phyloP scores from a whole-genome alignment of 2,329 filamentous ascomycete species.

The Ascochyta lentis region DNA sequence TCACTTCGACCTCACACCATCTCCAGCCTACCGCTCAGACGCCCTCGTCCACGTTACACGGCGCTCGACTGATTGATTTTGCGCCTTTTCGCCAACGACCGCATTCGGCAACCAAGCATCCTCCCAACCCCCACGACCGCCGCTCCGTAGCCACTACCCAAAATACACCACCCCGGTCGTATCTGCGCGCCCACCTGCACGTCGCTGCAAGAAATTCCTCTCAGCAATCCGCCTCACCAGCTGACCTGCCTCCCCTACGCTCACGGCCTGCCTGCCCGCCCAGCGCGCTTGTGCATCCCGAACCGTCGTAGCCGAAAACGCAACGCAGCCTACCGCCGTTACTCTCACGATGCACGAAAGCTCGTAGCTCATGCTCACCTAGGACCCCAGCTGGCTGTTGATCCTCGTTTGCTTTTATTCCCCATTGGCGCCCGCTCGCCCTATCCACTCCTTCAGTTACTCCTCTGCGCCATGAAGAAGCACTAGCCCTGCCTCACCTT shows the following conservation, averaged over 20 bases:
- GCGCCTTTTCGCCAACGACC: constrained; percentile 20
- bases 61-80: constrained; percentile 13
- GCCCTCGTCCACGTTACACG: constrained; percentile 6
- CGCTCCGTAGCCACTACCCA: constrained; percentile 32
- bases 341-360: constrained; percentile 40
- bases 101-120: constrained; percentile 20
- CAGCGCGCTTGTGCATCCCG: constrained; percentile 41
- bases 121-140: constrained; percentile 26
- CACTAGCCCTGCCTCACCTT: constrained; percentile 25
- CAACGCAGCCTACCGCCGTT: constrained; percentile 28
- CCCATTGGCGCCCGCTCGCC: constrained; percentile 33
- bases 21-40: not conserved
- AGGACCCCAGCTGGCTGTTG: constrained; percentile 38
- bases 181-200: constrained; percentile 19
- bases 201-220: constrained; percentile 19
- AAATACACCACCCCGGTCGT: constrained; percentile 21
- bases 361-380: constrained; percentile 30
- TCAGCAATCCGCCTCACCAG: constrained; percentile 26
- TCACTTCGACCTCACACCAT: constrained; percentile 5
- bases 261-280: constrained; percentile 29
- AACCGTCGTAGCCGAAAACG: constrained; percentile 29
- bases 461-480: constrained; percentile 37
- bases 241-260: constrained; percentile 29
- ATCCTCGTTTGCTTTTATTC: constrained; percentile 35
- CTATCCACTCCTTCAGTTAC: constrained; percentile 25